These are phyloP conservation scores for Cystobasidium ongulense DNA, from an alignment of 768 basidiomycete genomes.

Conservation along the genomic window DNA sequence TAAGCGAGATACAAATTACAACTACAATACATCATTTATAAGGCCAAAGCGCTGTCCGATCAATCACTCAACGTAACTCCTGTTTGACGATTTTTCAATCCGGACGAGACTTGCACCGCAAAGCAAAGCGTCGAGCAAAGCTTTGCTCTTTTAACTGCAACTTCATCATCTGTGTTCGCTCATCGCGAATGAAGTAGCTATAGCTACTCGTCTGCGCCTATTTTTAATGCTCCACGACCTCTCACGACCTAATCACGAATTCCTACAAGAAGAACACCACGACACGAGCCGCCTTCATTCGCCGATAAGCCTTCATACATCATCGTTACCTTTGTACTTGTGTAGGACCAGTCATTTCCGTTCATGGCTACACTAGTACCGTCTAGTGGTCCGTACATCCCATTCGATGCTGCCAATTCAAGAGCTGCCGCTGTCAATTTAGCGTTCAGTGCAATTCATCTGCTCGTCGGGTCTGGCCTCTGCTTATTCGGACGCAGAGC, in stretches of 20 bases:
- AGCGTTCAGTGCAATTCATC: slow-evolving; percentile 16
- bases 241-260: not conserved
- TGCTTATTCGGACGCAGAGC: slow-evolving; percentile 12
- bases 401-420: not conserved
- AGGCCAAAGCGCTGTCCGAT: slow-evolving; percentile 6
- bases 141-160: too few species aligned
- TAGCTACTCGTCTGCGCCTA: not conserved
- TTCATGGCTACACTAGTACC: not conserved
- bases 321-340: not conserved
- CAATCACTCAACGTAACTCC: not conserved
- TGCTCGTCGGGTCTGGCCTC: slow-evolving; percentile 20
- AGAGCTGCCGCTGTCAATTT: not conserved
- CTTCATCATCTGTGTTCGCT: too few species aligned
- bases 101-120: not conserved
- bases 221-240: not conserved
- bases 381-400: not conserved
- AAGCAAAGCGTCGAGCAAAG: not conserved
- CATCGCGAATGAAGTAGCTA: too few species aligned
- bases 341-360: not conserved
- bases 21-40: not conserved
- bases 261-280: not conserved
- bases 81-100: not conserved
- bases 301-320: not conserved
- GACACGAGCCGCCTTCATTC: too few species aligned
- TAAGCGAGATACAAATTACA: too few species aligned